Evolutionary conservation across 345 rosid species (phyloP).

Genomic region (Rubroshorea leprosula): DNA sequence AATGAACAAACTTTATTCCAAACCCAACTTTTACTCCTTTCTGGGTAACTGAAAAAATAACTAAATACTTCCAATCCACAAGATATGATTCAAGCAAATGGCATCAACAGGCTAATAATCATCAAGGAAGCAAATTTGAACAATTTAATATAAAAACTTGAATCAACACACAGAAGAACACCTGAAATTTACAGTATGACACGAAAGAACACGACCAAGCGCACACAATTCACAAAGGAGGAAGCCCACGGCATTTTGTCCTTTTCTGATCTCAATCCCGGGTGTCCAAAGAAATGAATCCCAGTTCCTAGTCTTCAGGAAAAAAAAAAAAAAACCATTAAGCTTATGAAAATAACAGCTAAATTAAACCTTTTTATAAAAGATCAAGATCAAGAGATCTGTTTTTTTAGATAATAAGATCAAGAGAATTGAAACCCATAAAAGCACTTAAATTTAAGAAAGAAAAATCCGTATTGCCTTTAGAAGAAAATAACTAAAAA

Average conservation of each 20-base stretch:
- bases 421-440: too few species aligned
- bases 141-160: too few species aligned
- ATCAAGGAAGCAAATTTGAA: too few species aligned
- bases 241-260: slow-evolving; percentile 79
- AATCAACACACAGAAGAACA: too few species aligned
- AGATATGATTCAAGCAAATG: not conserved
- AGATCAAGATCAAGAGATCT: too few species aligned
- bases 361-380: too few species aligned
- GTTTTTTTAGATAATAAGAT: too few species aligned
- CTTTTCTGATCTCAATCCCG: slow-evolving; percentile 21
- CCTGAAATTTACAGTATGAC: slow-evolving; percentile 60
- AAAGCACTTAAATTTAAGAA: too few species aligned
- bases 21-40: not conserved
- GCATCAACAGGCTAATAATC: too few species aligned
- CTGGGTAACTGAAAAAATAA: not conserved
- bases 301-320: too few species aligned
- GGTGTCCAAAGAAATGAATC: not conserved
- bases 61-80: not conserved
- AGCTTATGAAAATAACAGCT: not conserved
- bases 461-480: too few species aligned
- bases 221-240: slow-evolving; percentile 59
- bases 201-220: slow-evolving; percentile 69
- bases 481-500: too few species aligned
- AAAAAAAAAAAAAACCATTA: slow-evolving; percentile 12
- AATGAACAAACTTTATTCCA: not conserved